Evolutionary conservation across 2,329 filamentous ascomycete species (phyloP).

Genomic region (Colletotrichum sp.): DNA sequence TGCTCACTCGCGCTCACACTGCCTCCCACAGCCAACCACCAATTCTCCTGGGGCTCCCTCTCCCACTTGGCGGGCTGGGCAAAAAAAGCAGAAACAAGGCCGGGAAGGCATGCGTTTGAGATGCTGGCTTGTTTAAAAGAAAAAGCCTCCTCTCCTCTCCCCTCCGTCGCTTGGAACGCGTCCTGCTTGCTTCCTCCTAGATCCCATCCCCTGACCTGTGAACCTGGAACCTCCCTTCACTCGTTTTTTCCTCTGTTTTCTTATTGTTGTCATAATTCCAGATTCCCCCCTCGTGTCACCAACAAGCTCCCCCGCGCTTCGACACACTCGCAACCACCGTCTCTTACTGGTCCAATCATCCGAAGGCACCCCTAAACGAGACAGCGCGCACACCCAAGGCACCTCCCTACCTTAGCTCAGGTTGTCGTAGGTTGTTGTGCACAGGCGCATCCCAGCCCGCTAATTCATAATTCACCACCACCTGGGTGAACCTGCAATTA

Average conservation of each 20-base stretch:
- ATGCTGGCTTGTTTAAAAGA: constrained; percentile 10
- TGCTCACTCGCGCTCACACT: neutral
- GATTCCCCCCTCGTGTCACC: neutral
- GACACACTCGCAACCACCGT: constrained; percentile 2
- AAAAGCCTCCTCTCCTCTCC: constrained; percentile 10
- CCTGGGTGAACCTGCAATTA: constrained; percentile 14
- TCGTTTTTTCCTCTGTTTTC: neutral
- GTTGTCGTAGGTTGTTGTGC: neutral
- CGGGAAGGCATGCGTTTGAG: constrained; percentile 11
- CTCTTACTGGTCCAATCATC: constrained; percentile 3
- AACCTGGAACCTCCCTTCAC: constrained; percentile 8
- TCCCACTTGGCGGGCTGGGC: constrained; percentile 16
- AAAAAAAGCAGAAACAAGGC: constrained; percentile 5
- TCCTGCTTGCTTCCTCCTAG: neutral
- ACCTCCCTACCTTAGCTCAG: neutral
- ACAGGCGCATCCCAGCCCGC: constrained; percentile 7
- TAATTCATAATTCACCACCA: constrained; percentile 4
- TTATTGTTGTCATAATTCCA: neutral
- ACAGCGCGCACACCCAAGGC: neutral
- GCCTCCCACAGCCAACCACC: neutral
- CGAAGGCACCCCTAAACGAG: neutral
- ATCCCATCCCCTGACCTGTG: constrained; percentile 8
- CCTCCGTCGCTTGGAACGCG: neutral
- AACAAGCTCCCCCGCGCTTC: neutral
- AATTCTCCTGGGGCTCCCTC: neutral